A percentile compares a stretch with the other conserved stretches of the same genome.
These are phyloP conservation scores for Saturnispora bothae DNA, from an alignment of 805 yeast genomes.

Conservation along the genomic window DNA sequence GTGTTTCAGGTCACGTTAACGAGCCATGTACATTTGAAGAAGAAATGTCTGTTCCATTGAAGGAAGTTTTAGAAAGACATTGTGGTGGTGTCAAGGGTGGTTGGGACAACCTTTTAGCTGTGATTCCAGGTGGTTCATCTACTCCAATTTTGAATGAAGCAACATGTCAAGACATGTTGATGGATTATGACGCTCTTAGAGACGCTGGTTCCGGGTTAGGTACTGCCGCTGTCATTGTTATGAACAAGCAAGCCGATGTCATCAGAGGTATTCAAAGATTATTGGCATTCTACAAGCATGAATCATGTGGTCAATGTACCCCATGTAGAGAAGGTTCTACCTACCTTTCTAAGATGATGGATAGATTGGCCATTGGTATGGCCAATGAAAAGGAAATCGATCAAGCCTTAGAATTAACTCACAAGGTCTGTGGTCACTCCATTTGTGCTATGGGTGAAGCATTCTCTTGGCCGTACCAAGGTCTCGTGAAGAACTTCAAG, in stretches of 20 bases:
- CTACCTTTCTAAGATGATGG: conserved; percentile 77
- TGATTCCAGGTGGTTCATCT: conserved; percentile 85
- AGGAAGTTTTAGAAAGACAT: conserved; percentile 74
- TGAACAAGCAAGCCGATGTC: conserved; percentile 80
- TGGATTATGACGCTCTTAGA: conserved; percentile 83
- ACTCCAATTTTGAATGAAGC: conserved; percentile 71
- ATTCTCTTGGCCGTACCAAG: conserved; percentile 91
- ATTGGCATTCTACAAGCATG: conserved; percentile 79
- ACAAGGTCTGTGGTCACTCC: conserved; percentile 85
- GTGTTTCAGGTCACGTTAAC: conserved; percentile 85
- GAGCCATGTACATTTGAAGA: conserved; percentile 91
- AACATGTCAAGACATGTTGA: conserved; percentile 55
- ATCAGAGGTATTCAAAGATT: conserved; percentile 80
- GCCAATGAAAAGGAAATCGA: conserved; percentile 76
- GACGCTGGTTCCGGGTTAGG: conserved; percentile 85
- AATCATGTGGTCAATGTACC: conserved; percentile 90
- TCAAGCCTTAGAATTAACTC: conserved; percentile 72
- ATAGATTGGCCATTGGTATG: conserved; percentile 68
- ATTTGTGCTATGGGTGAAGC: conserved; percentile 91
- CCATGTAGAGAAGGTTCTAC: conserved; percentile 94
- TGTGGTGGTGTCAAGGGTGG: conserved; percentile 90
- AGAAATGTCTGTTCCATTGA: conserved; percentile 84
- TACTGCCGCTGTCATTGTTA: conserved; percentile 86
- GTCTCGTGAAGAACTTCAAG: conserved; percentile 73
- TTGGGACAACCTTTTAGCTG: conserved; percentile 83